Evolutionary conservation across 108 stramenopile genomes (phyloP), one percentile per base, ranked within the genome.

Genomic region (Nitzschia putrida): DNA sequence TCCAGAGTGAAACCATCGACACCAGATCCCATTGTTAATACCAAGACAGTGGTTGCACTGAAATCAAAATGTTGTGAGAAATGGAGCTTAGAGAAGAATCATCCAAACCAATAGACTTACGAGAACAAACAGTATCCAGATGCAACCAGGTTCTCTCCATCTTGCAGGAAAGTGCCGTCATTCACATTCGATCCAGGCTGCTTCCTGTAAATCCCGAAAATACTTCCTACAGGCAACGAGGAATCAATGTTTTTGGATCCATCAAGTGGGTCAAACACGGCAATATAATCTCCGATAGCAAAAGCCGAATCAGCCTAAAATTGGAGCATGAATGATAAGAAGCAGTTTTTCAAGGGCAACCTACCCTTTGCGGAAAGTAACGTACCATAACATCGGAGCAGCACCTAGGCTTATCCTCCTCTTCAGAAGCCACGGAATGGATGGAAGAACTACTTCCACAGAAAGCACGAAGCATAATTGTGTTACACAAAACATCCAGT

Each of bases 1-100:
- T 98, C 99, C 44, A 98, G 82, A 13, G 99, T 99, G 83, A 98
- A 99, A 13, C 97, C 91, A 82, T 98, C 88, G 2, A 99, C 99
- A 21, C 97, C 97, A 29, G 74, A 78, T 37, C 94, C 94, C 69
- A 97, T 78, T 12, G 96, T 97, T 53, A 98, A 41, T 12, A 99
- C 97, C 23, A 99, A 68, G 12, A 98, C 92, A 26, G 99, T 99
- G 20, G 97, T 96, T 24, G 96, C 93, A 47, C 84, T 85, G n/a
- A 39, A 47, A 53, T 53, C 11, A 53, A 50, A 40, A 8, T 14
- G 55, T 67, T 18, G 49, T 39, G 58, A 59, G 49, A 34, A 57
- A n/a, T 43, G 11, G 13, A 43, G 8, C 53, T 52, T 2, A 24
- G 18, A 56, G 16, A 50, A n/a, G 1, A 5, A 50, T 50, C 18